phyloP scores from a whole-genome alignment of 441 rosid species.

The Melastoma candidum region DNA sequence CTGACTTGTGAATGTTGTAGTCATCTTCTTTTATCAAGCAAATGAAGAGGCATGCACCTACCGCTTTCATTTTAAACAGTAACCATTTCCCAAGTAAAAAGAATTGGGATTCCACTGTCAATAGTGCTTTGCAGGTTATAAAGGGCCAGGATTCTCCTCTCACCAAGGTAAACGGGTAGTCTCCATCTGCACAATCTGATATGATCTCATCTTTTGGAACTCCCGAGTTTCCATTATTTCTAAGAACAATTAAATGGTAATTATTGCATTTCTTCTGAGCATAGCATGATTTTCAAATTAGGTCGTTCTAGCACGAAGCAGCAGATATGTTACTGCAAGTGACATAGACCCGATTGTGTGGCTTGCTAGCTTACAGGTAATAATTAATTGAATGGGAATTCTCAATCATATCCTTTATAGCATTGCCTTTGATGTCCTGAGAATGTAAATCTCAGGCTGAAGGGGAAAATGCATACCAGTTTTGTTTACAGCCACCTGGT shows the following conservation, averaged over 20 bases:
- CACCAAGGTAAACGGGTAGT: constrained; percentile 35
- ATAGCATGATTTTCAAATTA: constrained; percentile 21
- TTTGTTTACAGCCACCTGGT: constrained; percentile 84
- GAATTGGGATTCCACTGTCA: constrained; percentile 59
- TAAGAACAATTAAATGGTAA: not conserved
- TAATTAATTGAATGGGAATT: not conserved
- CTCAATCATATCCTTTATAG: not conserved
- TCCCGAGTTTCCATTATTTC: not conserved
- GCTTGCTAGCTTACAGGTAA: constrained; percentile 79
- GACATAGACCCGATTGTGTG: constrained; percentile 69
- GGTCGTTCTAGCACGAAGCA: constrained; percentile 94
- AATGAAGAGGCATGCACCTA: constrained; percentile 32
- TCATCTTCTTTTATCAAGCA: constrained; percentile 39
- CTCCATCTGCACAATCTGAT: not conserved
- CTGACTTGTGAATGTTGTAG: constrained; percentile 22
- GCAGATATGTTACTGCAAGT: constrained; percentile 50
- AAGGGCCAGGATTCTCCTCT: constrained; percentile 48
- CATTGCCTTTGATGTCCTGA: constrained; percentile 2
- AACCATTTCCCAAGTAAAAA: constrained; percentile 49
- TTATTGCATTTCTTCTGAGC: not conserved
- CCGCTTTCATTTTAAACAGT: constrained; percentile 46
- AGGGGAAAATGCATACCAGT: constrained; percentile 83
- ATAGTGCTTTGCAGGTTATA: constrained; percentile 64
- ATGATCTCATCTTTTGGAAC: not conserved
- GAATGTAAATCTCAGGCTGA: constrained; percentile 37